Evolutionary conservation across 257 asterid species (phyloP).

Genomic region (Forsythia suspensa): DNA sequence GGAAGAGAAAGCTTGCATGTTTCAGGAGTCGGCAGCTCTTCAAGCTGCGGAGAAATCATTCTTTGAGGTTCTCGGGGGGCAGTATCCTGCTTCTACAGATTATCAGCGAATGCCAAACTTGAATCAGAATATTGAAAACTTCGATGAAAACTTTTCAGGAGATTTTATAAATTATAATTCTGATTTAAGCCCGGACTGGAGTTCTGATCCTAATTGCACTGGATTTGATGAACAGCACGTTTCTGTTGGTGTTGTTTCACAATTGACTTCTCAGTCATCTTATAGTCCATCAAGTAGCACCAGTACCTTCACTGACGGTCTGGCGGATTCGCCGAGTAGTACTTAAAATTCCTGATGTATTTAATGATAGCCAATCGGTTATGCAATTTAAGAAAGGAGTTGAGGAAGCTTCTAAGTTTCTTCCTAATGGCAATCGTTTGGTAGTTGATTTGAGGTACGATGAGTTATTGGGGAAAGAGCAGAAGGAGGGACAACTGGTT

Average conservation of each 20-base stretch:
- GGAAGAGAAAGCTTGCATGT: conserved; percentile 69
- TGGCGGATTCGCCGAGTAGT: conserved; percentile 57
- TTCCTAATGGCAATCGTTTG: conserved; percentile 43
- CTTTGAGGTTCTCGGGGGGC: conserved; percentile 66
- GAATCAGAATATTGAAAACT: conserved; percentile 23
- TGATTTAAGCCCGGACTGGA: conserved; percentile 46
- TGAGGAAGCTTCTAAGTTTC: conserved; percentile 72
- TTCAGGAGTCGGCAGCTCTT: conserved; percentile 80
- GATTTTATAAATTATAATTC: conserved; percentile 18
- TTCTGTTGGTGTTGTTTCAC: conserved; percentile 26
- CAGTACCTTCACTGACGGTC: conserved; percentile 40
- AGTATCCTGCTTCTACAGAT: conserved; percentile 36
- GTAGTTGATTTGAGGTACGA: conserved; percentile 23
- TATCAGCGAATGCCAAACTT: conserved; percentile 32
- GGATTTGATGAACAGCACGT: conserved; percentile 14
- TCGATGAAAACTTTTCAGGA: conserved; percentile 24
- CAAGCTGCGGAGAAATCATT: conserved; percentile 83
- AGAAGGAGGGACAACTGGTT: conserved; percentile 8
- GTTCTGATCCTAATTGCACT: conserved; percentile 18
- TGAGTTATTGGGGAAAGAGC: conserved; percentile 27
- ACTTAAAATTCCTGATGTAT: conserved; percentile 42
- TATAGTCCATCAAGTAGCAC: conserved; percentile 43
- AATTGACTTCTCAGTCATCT: conserved; percentile 37
- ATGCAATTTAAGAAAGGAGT: conserved; percentile 58
- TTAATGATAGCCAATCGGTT: conserved; percentile 45